Percentiles rank a stretch among this genome's conserved stretches.
Evolutionary conservation across 73 alveolate genomes (phyloP).

Genomic region (Breviolum minutum): DNA sequence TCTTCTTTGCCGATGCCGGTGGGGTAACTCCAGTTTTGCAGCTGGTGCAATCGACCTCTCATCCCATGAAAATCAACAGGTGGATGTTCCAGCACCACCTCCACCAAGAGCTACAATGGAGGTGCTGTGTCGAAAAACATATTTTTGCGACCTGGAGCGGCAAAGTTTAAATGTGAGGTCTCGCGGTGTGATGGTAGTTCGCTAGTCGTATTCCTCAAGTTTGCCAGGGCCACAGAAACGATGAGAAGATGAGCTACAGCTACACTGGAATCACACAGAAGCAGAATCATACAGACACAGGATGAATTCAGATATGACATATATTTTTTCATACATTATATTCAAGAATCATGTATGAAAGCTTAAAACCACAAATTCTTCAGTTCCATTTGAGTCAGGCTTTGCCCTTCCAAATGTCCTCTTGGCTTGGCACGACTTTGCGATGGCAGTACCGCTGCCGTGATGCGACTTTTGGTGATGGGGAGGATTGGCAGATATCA

Average conservation of each 20-base stretch:
- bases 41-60: neutral
- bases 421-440: neutral
- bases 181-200: slow-evolving; percentile 29
- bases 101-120: slow-evolving; percentile 9
- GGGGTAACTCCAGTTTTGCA: neutral
- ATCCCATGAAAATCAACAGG: neutral
- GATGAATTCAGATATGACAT: neutral
- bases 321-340: no score
- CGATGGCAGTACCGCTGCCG: slow-evolving; percentile 70
- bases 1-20: neutral
- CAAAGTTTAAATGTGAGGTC: neutral
- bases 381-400: neutral
- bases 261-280: neutral
- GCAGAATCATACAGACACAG: neutral
- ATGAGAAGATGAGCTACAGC: neutral
- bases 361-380: neutral
- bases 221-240: neutral
- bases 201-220: slow-evolving; percentile 1
- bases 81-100: slow-evolving; percentile 10
- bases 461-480: slow-evolving; percentile 17
- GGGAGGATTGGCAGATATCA: neutral
- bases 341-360: no score
- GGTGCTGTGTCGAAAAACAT: neutral
- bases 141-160: neutral
- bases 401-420: neutral